phyloP scores from a whole-genome alignment of 2,329 filamentous ascomycete genomes.

The Sarocladiaceae sp. region DNA sequence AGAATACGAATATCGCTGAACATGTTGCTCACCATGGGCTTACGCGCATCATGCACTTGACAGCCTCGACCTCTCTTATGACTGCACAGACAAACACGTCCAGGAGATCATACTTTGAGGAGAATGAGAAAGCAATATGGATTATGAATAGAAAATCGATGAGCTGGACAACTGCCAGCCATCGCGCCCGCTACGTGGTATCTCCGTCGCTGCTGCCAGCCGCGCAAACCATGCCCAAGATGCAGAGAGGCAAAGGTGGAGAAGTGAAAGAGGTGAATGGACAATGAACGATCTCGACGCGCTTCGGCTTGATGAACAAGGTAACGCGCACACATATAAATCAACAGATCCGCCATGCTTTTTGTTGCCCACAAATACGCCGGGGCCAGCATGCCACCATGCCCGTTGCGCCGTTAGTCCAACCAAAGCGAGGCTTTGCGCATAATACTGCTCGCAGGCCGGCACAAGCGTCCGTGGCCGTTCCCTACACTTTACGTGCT shows the following conservation, averaged over 20 bases:
- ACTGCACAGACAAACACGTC: too few species aligned
- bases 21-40: too few species aligned
- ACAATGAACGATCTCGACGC: neutral
- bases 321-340: neutral
- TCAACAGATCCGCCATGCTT: neutral
- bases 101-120: too few species aligned
- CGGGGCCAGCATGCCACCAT: neutral
- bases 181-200: conserved; percentile 6
- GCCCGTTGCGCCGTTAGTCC: neutral
- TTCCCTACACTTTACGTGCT: too few species aligned
- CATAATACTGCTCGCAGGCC: too few species aligned
- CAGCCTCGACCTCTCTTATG: too few species aligned
- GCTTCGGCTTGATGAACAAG: neutral
- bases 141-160: neutral
- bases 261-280: neutral
- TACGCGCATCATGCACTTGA: too few species aligned
- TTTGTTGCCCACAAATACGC: neutral
- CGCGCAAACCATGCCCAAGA: neutral
- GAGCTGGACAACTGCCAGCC: neutral
- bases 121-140: neutral
- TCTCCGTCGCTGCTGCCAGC: conserved; percentile 1
- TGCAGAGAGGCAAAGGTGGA: neutral
- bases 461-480: too few species aligned
- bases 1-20: too few species aligned
- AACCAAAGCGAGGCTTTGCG: too few species aligned